Evolutionary conservation across 2,329 filamentous ascomycete genomes (phyloP).

Genomic region (Diaporthe humulicola): DNA sequence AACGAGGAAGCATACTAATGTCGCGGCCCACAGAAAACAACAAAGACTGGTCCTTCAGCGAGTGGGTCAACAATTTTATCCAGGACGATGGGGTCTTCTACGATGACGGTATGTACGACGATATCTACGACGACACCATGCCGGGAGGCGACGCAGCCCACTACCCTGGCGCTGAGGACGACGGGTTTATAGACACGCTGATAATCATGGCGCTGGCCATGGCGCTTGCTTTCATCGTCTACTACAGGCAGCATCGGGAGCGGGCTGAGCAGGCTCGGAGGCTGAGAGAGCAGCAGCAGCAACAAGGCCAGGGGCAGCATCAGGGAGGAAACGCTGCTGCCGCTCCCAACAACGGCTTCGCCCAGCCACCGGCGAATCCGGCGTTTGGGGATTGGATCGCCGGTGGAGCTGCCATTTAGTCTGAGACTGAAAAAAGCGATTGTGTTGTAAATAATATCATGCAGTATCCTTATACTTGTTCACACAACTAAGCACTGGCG

Average conservation of each 20-base stretch:
- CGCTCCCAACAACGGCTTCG: slow-evolving; percentile 46
- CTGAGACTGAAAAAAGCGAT: slow-evolving; percentile 45
- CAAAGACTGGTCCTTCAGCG: slow-evolving; percentile 82
- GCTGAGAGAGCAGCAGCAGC: slow-evolving; percentile 45
- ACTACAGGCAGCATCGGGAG: slow-evolving; percentile 82
- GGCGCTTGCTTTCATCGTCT: slow-evolving; percentile 82
- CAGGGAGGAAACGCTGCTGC: slow-evolving; percentile 33
- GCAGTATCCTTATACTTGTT: background rate
- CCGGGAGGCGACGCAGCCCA: slow-evolving; percentile 68
- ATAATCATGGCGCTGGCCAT: slow-evolving; percentile 84
- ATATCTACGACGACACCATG: slow-evolving; percentile 68
- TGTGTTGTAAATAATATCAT: slow-evolving; percentile 23
- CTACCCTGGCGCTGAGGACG: slow-evolving; percentile 74
- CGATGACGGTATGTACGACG: slow-evolving; percentile 69
- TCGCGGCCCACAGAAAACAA: slow-evolving; percentile 65
- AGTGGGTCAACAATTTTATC: slow-evolving; percentile 91
- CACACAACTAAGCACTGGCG: slow-evolving; percentile 26
- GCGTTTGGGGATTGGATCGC: slow-evolving; percentile 74
- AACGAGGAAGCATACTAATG: slow-evolving; percentile 46
- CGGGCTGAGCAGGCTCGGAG: slow-evolving; percentile 57
- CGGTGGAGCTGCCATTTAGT: slow-evolving; percentile 74
- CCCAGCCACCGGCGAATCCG: slow-evolving; percentile 73
- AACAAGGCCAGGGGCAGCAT: slow-evolving; percentile 33
- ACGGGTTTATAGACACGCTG: slow-evolving; percentile 85
- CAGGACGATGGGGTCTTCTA: slow-evolving; percentile 77